Conservation (phyloP, 2,329 filamentous ascomycete genomes). For the Ampelomyces quisqualis region DNA sequence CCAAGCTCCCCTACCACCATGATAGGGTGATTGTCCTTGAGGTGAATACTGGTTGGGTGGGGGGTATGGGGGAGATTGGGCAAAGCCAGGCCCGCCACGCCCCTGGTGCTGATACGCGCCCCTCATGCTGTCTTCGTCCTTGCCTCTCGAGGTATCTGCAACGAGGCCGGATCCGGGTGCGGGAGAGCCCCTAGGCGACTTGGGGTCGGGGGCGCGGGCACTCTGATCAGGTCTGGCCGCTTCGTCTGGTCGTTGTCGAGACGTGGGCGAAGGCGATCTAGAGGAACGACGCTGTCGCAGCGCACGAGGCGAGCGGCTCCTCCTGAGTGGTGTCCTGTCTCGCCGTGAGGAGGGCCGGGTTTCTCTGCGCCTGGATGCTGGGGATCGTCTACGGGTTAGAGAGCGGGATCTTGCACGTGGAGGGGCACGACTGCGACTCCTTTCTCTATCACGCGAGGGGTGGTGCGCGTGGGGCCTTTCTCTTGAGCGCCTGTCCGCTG, state of each 20-base stretch:
- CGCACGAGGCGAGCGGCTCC: slow-evolving; percentile 28
- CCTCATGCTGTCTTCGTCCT: slow-evolving; percentile 38
- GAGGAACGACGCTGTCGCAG: slow-evolving; percentile 30
- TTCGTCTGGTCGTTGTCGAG: slow-evolving; percentile 20
- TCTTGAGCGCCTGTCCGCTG: slow-evolving; percentile 32
- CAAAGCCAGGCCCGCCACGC: slow-evolving; percentile 50
- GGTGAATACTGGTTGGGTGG: slow-evolving; percentile 62
- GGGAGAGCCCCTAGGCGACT: slow-evolving; percentile 34
- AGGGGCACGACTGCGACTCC: slow-evolving; percentile 32
- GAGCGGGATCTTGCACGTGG: slow-evolving; percentile 37
- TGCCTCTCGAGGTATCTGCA: slow-evolving; percentile 34
- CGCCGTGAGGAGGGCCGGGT: slow-evolving; percentile 30
- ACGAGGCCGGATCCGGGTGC: slow-evolving; percentile 30
- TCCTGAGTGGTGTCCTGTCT: slow-evolving; percentile 20
- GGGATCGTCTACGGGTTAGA: slow-evolving; percentile 33
- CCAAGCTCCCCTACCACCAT: slow-evolving; percentile 57
- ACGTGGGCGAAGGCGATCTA: slow-evolving; percentile 27
- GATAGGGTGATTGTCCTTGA: slow-evolving; percentile 62
- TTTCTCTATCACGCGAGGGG: slow-evolving; percentile 19
- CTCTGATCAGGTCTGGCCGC: slow-evolving; percentile 16
- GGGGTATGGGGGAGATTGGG: slow-evolving; percentile 61
- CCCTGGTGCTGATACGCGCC: slow-evolving; percentile 40
- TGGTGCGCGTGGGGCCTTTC: slow-evolving; percentile 22
- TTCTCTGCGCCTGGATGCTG: slow-evolving; percentile 23
- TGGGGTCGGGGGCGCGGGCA: too few species aligned